Evolutionary conservation across 129 eudicot genomes (phyloP), one percentile per base, ranked within the genome.

Genomic region (Pseudognaphalium luteoalbum): DNA sequence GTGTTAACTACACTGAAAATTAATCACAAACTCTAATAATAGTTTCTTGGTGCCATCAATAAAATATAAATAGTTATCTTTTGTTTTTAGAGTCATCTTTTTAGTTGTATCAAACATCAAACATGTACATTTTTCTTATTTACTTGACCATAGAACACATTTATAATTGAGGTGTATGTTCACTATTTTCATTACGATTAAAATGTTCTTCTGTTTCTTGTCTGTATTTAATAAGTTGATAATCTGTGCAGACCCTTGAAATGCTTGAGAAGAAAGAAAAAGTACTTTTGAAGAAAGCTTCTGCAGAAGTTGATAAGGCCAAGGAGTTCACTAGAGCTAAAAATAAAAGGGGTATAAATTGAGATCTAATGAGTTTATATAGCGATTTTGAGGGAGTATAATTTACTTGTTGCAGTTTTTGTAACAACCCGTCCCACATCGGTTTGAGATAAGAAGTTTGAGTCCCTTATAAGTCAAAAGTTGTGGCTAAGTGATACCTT

Each of bases 211-310:
- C 14, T 1, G 8, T 57, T 41, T 71, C 32, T 21, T 44, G 21
- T 22, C 52, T 79, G 25, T 51, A 79, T 30, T 15, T 6, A n/a
- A 22, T 68, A 32, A 20, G 21, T 73, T 29, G 22, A 66, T 65
- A 28, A 75, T 28, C 44, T 50, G 34, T 66, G 50, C 67, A 83
- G 87, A 83, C 90, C 0, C 90, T 86, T 66, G 90, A 86, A 76
- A 83, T 83, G 87, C 78, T 86, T 2, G 90, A 86, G 79, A 86
- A 86, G 79, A 86, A 86, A 71, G 90, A 86, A 65, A 86, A 83
- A 39, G 87, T 83, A 34, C 77, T 83, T 59, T 14, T 69, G 72
- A 86, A 86, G 85, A 86, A 86, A 75, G 87, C 83, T 69, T 51
- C 79, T 51, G 85, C 83, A 17, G 90, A 86, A 66, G 87, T 86